phyloP scores from a whole-genome alignment of 768 basidiomycete species.

The Mycena galericulata region DNA sequence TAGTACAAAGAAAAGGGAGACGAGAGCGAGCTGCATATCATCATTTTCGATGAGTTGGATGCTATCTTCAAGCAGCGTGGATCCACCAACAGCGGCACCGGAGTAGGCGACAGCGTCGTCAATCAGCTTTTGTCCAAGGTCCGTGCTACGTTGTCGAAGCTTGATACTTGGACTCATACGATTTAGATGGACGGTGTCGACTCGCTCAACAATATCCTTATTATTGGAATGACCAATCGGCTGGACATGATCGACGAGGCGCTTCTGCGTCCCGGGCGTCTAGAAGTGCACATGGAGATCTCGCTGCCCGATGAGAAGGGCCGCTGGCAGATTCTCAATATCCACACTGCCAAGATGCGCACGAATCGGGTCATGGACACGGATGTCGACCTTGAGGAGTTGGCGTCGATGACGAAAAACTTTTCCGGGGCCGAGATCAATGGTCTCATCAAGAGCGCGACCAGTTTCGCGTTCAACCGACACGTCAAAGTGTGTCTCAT shows the following conservation, averaged over 20 bases:
- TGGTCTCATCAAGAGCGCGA: constrained; percentile 97
- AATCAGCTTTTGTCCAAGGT: constrained; percentile 98
- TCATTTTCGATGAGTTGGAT: constrained; percentile 99
- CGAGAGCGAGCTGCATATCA: constrained; percentile 97
- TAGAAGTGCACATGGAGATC: constrained; percentile 99
- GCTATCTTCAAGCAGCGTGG: constrained; percentile 99
- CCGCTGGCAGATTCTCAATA: constrained; percentile 91
- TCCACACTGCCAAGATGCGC: constrained; percentile 97
- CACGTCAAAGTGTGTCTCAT: constrained; percentile 81
- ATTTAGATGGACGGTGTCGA: constrained; percentile 98
- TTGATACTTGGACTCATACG: neutral
- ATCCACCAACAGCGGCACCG: constrained; percentile 89
- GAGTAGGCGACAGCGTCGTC: constrained; percentile 98
- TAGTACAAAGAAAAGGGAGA: constrained; percentile 98
- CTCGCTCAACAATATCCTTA: constrained; percentile 97
- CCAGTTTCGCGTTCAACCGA: constrained; percentile 96
- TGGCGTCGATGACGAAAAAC: constrained; percentile 92
- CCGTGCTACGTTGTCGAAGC: constrained; percentile 22
- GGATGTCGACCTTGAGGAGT: constrained; percentile 86
- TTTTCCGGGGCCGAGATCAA: constrained; percentile 97
- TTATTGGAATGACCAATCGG: constrained; percentile 99
- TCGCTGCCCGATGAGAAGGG: constrained; percentile 96
- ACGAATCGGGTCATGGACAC: constrained; percentile 88
- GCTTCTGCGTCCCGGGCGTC: constrained; percentile 94
- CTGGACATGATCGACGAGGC: constrained; percentile 99